These are phyloP conservation scores for Paraconiothyrium sp. DNA, from an alignment of 2,329 filamentous ascomycete species.

Conservation along the genomic window DNA sequence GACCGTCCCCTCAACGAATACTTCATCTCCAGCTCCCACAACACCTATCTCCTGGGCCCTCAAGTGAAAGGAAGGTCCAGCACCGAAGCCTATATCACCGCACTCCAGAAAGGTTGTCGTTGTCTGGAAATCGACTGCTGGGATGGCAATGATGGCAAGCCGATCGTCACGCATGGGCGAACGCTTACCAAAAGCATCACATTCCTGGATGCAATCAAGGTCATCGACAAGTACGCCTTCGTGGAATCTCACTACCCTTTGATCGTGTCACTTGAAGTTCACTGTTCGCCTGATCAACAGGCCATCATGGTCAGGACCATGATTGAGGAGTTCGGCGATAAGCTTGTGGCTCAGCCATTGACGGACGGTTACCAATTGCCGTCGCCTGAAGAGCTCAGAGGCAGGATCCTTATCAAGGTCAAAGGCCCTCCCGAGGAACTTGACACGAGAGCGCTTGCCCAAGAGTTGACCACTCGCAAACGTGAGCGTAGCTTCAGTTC, in stretches of 20 bases:
- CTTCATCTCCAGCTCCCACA: constrained; percentile 98
- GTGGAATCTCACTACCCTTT: constrained; percentile 85
- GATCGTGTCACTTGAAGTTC: constrained; percentile 94
- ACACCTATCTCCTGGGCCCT: constrained; percentile 92
- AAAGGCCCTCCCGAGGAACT: constrained; percentile 74
- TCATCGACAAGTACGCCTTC: constrained; percentile 95
- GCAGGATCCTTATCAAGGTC: constrained; percentile 91
- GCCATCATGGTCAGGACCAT: constrained; percentile 89
- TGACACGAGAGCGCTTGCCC: constrained; percentile 45
- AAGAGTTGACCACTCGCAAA: constrained; percentile 48
- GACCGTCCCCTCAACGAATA: constrained; percentile 94
- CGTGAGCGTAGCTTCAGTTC: constrained; percentile 78
- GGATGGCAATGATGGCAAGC: constrained; percentile 89
- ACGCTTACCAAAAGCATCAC: constrained; percentile 89
- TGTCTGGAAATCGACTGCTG: constrained; percentile 98
- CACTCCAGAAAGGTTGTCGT: constrained; percentile 86
- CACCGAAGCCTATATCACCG: constrained; percentile 92
- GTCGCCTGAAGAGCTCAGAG: constrained; percentile 83
- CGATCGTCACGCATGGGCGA: constrained; percentile 88
- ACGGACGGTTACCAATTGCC: constrained; percentile 75
- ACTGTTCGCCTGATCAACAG: constrained; percentile 87
- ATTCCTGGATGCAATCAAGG: constrained; percentile 90
- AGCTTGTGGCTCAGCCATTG: constrained; percentile 79
- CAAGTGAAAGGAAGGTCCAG: constrained; percentile 92
- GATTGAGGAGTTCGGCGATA: constrained; percentile 81